Percentiles rank a stretch among this genome's conserved stretches.
Conservation (phyloP, 768 basidiomycete species). For the Podaxis rugospora region DNA sequence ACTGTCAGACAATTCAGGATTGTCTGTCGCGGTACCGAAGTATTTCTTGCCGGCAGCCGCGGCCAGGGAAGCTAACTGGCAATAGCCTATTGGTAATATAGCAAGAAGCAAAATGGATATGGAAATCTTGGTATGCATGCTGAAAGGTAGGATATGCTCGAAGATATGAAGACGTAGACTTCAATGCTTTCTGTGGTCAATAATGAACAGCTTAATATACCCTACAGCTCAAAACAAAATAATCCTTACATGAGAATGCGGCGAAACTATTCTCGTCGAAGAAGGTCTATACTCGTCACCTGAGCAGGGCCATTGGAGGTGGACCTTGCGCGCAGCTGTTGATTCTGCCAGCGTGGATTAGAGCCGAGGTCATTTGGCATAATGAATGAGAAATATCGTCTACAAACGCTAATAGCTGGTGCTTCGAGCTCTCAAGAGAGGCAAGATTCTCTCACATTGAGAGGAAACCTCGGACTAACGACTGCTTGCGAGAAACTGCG, state of each 20-base stretch:
- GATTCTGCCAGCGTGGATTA: neutral
- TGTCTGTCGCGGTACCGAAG: conserved; percentile 48
- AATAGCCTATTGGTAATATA: conserved; percentile 22
- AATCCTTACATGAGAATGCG: neutral
- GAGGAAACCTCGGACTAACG: conserved; percentile 3
- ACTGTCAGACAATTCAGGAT: conserved; percentile 36
- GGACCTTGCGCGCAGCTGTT: neutral
- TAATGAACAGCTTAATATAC: neutral
- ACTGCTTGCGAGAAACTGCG: neutral
- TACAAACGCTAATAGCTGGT: neutral
- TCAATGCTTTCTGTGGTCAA: neutral
- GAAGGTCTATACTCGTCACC: neutral
- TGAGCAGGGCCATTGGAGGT: neutral
- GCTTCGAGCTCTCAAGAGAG: neutral
- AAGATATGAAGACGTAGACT: neutral
- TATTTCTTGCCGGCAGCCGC: conserved; percentile 39
- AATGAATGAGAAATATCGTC: conserved; percentile 3
- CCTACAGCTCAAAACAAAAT: neutral
- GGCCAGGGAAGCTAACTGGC: conserved; percentile 48
- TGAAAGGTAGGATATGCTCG: neutral
- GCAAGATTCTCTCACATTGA: neutral
- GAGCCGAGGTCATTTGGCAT: conserved; percentile 1
- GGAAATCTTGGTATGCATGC: neutral
- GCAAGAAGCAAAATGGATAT: conserved; percentile 1
- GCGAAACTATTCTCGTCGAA: neutral